These are phyloP conservation scores for Magnaporthales sp. DNA, from an alignment of 2,329 filamentous ascomycete species.

Conservation along the genomic window DNA sequence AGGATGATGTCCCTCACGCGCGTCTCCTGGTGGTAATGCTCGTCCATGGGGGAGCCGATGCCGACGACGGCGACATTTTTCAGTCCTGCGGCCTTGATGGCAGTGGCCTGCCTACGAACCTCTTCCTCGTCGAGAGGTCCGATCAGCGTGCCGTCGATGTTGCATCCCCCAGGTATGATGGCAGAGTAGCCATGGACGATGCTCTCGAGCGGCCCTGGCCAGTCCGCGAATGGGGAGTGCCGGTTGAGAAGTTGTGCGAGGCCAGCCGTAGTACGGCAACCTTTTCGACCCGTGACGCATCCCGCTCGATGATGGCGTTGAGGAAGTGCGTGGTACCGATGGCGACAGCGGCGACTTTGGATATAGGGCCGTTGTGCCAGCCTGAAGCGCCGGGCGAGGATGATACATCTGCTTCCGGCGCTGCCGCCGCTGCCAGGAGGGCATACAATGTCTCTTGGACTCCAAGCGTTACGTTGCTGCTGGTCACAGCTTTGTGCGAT, in stretches of 20 bases:
- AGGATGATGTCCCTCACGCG: conserved; percentile 32
- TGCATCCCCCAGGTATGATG: conserved; percentile 38
- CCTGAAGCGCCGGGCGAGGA: not conserved
- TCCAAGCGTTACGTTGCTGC: conserved; percentile 35
- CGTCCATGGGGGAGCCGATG: conserved; percentile 45
- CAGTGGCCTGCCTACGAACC: conserved; percentile 28
- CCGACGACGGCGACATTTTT: conserved; percentile 37
- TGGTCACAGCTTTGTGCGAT: conserved; percentile 41
- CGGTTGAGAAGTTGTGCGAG: conserved; percentile 39
- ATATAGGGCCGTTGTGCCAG: conserved; percentile 13
- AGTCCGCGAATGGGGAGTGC: conserved; percentile 44
- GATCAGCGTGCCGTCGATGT: conserved; percentile 41
- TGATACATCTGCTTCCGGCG: conserved; percentile 10
- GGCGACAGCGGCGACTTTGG: conserved; percentile 36
- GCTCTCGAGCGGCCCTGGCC: conserved; percentile 37
- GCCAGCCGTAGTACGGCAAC: conserved; percentile 48
- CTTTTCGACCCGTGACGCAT: conserved; percentile 34
- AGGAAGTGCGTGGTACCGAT: conserved; percentile 51
- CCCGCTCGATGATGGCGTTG: conserved; percentile 48
- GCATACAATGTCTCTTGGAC: conserved; percentile 34
- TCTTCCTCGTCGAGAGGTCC: conserved; percentile 31
- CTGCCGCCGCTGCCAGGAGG: conserved; percentile 27
- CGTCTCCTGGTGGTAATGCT: conserved; percentile 35
- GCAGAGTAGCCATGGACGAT: conserved; percentile 37
- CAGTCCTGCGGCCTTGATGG: conserved; percentile 33